These are phyloP conservation scores for Acer campestre DNA, from an alignment of 345 rosid genomes.

Conservation along the genomic window DNA sequence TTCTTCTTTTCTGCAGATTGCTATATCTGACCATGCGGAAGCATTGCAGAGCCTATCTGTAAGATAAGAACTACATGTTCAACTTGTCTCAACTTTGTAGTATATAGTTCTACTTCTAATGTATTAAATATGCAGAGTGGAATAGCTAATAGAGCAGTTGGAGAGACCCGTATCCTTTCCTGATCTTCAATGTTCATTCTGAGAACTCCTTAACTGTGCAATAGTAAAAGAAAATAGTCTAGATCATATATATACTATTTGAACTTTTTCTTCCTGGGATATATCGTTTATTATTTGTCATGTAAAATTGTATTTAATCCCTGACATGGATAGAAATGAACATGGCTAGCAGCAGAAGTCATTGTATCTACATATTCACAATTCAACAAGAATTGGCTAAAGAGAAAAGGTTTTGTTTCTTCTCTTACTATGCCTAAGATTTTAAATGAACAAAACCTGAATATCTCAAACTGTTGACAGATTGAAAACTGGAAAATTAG, in stretches of 20 bases:
- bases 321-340: slow-evolving; percentile 73
- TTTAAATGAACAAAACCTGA: slow-evolving; percentile 4
- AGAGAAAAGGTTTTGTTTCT: slow-evolving; percentile 53
- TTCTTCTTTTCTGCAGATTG: slow-evolving; percentile 43
- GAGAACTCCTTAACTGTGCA: not conserved
- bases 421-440: slow-evolving; percentile 10
- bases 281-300: not conserved
- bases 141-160: slow-evolving; percentile 79
- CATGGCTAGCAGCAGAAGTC: slow-evolving; percentile 92
- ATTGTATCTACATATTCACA: slow-evolving; percentile 64
- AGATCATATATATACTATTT: not conserved
- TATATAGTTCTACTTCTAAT: slow-evolving; percentile 31
- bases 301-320: slow-evolving; percentile 27
- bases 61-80: slow-evolving; percentile 35
- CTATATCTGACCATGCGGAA: slow-evolving; percentile 48
- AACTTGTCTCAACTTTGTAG: slow-evolving; percentile 2
- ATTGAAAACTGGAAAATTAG: slow-evolving; percentile 58
- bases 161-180: slow-evolving; percentile 86
- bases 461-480: slow-evolving; percentile 33
- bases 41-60: slow-evolving; percentile 73
- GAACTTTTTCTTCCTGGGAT: not conserved
- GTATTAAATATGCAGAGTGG: slow-evolving; percentile 59
- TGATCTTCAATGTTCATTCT: slow-evolving; percentile 3
- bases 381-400: slow-evolving; percentile 53
- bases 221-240: not conserved